Evolutionary conservation across 2,329 filamentous ascomycete genomes (phyloP), one percentile per base, ranked within the genome.

Genomic region (Colletotrichum spaethianum): DNA sequence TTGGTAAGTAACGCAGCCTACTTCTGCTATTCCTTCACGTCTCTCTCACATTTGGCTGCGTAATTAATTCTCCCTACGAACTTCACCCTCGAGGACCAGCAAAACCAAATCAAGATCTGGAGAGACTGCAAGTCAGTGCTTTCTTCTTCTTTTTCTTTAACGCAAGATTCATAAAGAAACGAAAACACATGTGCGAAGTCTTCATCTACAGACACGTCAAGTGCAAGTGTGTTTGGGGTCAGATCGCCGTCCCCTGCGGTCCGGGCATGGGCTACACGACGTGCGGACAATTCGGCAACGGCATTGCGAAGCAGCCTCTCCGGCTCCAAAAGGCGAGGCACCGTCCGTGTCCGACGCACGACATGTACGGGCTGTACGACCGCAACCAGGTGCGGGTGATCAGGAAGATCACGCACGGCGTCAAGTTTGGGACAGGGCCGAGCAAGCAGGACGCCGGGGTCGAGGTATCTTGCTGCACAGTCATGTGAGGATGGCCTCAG

Each of bases 151-250:
- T 23, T 12, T 12, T 46, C 3, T 26, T 26, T 5, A 28, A 20
- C 26, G 26, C 16, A 2, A 9, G 11, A 28, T 9, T 31, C 23
- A n/a, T 3, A 4, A 36, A 23, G 48, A 50, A 48, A 31, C 65
- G 16, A 26, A 75, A 42, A 57, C n/a, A n/a, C n/a, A 89, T 89
- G 87, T 89, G 87, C 77, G 74, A 76, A 23, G 82, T 85, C n/a
- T 83, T 80, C 33, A 85, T 86, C 78, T 88, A 84, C 79, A 80
- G 82, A 70, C 85, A 87, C 78, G 84, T 83, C 61, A 75, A 74
- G 70, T 90, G 88, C 83, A 80, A 81, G 14, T 88, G 89, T 81
- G 83, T 82, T 75, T 90, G 88, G 88, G 82, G 86, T 52, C 77
- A 83, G 72, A 82, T 90, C 75, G 79, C 78, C 4, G 73, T 79